Evolutionary conservation across 2,329 filamentous ascomycete genomes (phyloP).

Genomic region (Fusarium tuaranense): DNA sequence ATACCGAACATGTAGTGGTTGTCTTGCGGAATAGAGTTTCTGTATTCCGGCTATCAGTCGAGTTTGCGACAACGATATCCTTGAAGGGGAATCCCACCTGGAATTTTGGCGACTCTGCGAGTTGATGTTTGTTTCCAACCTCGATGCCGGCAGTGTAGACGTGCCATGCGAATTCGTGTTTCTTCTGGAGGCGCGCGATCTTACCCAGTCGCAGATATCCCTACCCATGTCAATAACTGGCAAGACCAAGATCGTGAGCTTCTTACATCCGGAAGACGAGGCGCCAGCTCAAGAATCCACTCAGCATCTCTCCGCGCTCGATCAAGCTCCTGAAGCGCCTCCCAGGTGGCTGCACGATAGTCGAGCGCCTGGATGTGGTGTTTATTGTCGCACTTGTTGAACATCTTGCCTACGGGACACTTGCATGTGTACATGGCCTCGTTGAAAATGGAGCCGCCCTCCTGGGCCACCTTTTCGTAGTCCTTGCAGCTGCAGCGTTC

Average conservation of each 20-base stretch:
- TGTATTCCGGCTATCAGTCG: constrained; percentile 28
- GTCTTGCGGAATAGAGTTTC: constrained; percentile 51
- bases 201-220: constrained; percentile 58
- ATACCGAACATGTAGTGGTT: constrained; percentile 50
- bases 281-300: constrained; percentile 58
- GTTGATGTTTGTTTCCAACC: constrained; percentile 43
- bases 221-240: constrained; percentile 41
- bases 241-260: not conserved
- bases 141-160: constrained; percentile 55
- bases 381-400: constrained; percentile 53
- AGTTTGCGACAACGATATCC: too few relatives aligned
- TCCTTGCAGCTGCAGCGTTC: constrained; percentile 55
- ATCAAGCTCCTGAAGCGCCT: constrained; percentile 52
- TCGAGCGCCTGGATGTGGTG: constrained; percentile 56
- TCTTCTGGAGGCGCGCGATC: constrained; percentile 52
- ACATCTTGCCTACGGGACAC: constrained; percentile 51
- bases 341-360: constrained; percentile 55
- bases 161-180: constrained; percentile 54
- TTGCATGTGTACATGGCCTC: constrained; percentile 56
- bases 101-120: constrained; percentile 47
- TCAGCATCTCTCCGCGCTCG: constrained; percentile 55
- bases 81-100: constrained; percentile 40
- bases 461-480: constrained; percentile 49
- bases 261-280: constrained; percentile 54
- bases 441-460: constrained; percentile 53